Percentiles rank a stretch among this genome's conserved stretches.
These are phyloP conservation scores for Syzygium aromaticum DNA, from an alignment of 345 rosid species.

Conservation along the genomic window DNA sequence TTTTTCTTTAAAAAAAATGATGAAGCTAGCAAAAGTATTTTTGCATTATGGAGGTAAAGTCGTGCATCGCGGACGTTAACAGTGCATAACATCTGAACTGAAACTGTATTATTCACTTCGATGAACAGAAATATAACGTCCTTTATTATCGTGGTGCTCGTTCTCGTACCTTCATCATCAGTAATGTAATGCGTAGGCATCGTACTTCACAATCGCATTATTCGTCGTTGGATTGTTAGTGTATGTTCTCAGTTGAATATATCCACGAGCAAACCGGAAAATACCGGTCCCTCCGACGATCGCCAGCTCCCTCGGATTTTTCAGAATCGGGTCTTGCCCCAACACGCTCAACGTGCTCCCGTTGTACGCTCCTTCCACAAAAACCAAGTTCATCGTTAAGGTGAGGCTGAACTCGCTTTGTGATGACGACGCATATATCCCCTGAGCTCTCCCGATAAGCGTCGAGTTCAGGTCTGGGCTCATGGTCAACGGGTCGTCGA, in stretches of 20 bases:
- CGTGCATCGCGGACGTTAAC: no score
- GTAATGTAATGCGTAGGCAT: neutral
- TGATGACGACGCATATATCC: slow-evolving; percentile 5
- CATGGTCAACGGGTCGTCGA: slow-evolving; percentile 10
- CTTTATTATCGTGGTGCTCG: neutral
- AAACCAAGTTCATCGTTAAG: slow-evolving; percentile 9
- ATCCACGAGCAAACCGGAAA: slow-evolving; percentile 20
- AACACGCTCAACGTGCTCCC: slow-evolving; percentile 18
- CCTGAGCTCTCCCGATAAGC: slow-evolving; percentile 21
- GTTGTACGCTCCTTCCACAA: slow-evolving; percentile 15
- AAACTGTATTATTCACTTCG: neutral
- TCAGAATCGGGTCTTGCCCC: slow-evolving; percentile 3
- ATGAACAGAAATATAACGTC: neutral
- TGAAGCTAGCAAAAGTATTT: no score
- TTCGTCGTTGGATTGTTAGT: neutral
- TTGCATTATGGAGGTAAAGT: no score
- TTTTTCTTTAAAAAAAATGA: no score
- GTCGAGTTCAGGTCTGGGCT: slow-evolving; percentile 11
- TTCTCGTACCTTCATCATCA: neutral
- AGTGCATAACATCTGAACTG: no score
- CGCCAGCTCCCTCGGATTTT: slow-evolving; percentile 15
- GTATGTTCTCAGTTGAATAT: slow-evolving; percentile 16
- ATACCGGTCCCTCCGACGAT: slow-evolving; percentile 14
- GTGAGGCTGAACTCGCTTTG: neutral
- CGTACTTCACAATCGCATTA: neutral